phyloP scores from a whole-genome alignment of 495 filamentous ascomycete species.

The Hypoxylon lienhwacheense region DNA sequence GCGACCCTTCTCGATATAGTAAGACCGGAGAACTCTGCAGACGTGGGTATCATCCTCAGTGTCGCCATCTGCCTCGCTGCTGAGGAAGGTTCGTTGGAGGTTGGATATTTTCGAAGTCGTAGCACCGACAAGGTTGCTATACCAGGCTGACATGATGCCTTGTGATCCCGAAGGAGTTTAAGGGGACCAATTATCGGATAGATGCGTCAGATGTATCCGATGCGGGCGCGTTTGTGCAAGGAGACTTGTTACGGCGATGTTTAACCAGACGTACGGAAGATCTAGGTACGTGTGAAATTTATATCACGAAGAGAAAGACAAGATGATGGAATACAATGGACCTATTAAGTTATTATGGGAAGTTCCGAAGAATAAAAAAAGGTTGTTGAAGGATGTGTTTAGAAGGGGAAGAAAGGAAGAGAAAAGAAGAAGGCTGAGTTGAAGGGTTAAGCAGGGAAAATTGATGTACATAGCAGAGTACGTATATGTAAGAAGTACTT shows the following conservation, averaged over 20 bases:
- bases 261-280: neutral
- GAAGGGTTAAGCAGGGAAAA: too few relatives aligned
- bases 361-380: conserved; percentile 8
- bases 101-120: conserved; percentile 78
- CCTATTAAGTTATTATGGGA: neutral
- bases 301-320: neutral
- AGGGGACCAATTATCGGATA: conserved; percentile 7
- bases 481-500: too few relatives aligned
- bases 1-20: conserved; percentile 87
- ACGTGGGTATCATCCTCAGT: conserved; percentile 95
- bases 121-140: conserved; percentile 74
- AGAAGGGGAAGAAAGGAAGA: too few relatives aligned
- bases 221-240: conserved; percentile 12
- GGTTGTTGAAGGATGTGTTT: conserved; percentile 18
- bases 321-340: neutral
- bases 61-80: conserved; percentile 81
- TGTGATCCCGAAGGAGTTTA: conserved; percentile 7
- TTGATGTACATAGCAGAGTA: too few relatives aligned
- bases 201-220: conserved; percentile 27
- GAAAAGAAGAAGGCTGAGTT: too few relatives aligned
- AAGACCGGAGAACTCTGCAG: conserved; percentile 89
- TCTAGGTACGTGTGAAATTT: conserved; percentile 9
- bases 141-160: conserved; percentile 72
- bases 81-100: conserved; percentile 75
- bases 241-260: conserved; percentile 8